Base-by-base conservation (phyloP, 495 filamentous ascomycete genomes). In the Aspergillus egyptiacus region DNA sequence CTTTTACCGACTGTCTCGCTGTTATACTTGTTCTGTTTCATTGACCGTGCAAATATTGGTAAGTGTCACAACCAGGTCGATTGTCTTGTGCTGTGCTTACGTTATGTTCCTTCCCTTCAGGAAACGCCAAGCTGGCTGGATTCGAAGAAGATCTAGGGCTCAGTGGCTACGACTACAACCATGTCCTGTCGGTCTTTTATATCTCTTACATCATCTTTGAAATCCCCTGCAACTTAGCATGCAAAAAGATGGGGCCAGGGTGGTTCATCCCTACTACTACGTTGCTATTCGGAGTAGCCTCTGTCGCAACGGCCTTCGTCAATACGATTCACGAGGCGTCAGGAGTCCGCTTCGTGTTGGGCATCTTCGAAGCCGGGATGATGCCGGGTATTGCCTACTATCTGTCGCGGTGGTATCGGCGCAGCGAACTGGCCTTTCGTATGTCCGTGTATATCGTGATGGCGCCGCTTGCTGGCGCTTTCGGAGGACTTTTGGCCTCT, bases 351-450 rank as follows among this genome's bases (percentile, higher is more conserved):
- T 78, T 80, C 44, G 46, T 78, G 0, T 75, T 89, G 2, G 83
- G 82, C 3, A 62, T 79, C 13, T 83, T 85, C 49, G 83, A 87
- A 62, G 77, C 83, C 14, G 84, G 83, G 28, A 73, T 89, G 71
- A 57, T 87, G 59, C 85, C 84, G n/a, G 83, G 83, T 5, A 85
- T 86, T 14, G 79, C 80, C 1, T 87, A 86, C 62, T 87, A 86
- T 51, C 57, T 89, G 4, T 83, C 79, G 0, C 71, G 83, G 18
- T 88, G 83, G 83, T 88, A 87, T 53, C 73, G 81, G 14, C 72
- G 82, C 34, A 74, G 75, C 54, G 84, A 88, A 63, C 64, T 86
- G 8, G 74, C 80, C 5, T 84, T 85, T 63, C 79, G 83, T 2
- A 50, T 78, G 2, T 63, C 66, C 1, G 43, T 73, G 13, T 78